phyloP scores from a whole-genome alignment of 2,329 filamentous ascomycete species.

The Dothistroma septosporum region DNA sequence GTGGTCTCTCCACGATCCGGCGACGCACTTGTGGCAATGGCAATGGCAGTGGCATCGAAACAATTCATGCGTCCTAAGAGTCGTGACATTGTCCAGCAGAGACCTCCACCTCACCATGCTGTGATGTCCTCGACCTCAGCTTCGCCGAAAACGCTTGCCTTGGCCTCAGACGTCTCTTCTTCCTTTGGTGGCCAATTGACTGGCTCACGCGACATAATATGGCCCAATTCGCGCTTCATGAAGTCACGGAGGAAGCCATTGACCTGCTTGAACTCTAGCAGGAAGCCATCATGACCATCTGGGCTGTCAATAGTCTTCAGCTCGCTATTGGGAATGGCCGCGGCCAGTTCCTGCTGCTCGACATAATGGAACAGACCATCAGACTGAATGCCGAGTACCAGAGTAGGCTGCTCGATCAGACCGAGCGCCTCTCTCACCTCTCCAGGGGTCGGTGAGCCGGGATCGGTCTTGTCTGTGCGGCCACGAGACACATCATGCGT shows the following conservation, averaged over 20 bases:
- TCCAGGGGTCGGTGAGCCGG: slow-evolving; percentile 39
- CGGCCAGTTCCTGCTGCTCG: slow-evolving; percentile 88
- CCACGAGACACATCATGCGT: slow-evolving; percentile 72
- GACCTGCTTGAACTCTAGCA: slow-evolving; percentile 95
- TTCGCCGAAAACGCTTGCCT: slow-evolving; percentile 90
- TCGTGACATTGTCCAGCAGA: neutral
- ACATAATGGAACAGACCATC: slow-evolving; percentile 96
- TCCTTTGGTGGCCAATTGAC: slow-evolving; percentile 43
- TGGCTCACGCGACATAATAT: slow-evolving; percentile 68
- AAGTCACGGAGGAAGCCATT: slow-evolving; percentile 84
- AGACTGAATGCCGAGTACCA: slow-evolving; percentile 90
- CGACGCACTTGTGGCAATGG: neutral
- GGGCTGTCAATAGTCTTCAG: slow-evolving; percentile 87
- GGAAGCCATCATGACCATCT: slow-evolving; percentile 93
- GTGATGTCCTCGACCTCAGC: slow-evolving; percentile 96
- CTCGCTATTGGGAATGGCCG: slow-evolving; percentile 69
- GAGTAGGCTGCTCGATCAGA: slow-evolving; percentile 78
- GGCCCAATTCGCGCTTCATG: slow-evolving; percentile 73
- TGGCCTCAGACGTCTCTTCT: slow-evolving; percentile 61
- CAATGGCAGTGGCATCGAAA: neutral
- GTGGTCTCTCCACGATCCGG: neutral
- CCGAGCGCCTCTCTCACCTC: slow-evolving; percentile 68
- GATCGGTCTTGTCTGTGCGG: slow-evolving; percentile 18
- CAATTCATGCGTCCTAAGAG: neutral
- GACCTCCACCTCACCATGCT: slow-evolving; percentile 61